Evolutionary conservation across 768 basidiomycete genomes (phyloP).

Genomic region (Mycena crocata): DNA sequence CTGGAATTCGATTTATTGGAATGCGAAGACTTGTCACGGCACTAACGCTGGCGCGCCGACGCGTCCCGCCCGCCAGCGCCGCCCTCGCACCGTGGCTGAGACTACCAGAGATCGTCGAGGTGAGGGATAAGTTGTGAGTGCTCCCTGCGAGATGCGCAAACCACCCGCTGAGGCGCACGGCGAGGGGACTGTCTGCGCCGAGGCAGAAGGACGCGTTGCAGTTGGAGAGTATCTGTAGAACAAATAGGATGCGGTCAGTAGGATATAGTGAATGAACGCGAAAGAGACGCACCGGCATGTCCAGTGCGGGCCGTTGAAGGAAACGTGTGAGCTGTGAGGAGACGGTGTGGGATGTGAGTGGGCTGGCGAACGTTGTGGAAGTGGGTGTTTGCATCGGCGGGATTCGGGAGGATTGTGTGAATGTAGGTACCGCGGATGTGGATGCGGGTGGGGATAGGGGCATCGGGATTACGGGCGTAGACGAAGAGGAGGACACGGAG

Average conservation of each 20-base stretch:
- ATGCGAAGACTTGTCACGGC: no score
- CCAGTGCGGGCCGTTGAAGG: slow-evolving; percentile 14
- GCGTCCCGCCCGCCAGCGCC: background rate
- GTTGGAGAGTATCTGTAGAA: background rate
- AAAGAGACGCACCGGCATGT: slow-evolving; percentile 1
- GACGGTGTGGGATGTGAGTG: background rate
- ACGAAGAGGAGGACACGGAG: no score
- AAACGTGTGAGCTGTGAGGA: slow-evolving; percentile 15
- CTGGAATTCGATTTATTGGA: no score
- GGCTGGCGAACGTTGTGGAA: background rate
- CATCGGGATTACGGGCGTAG: background rate
- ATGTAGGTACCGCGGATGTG: background rate
- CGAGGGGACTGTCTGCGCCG: slow-evolving; percentile 11
- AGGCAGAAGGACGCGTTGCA: background rate
- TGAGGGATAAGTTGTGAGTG: background rate
- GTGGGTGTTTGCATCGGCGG: background rate
- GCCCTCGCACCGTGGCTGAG: background rate
- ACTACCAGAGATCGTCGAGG: background rate
- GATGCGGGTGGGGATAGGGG: background rate
- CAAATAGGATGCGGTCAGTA: no score
- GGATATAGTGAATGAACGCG: no score
- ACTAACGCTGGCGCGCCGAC: no score
- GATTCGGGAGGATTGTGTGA: background rate
- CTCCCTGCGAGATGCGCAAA: slow-evolving; percentile 18
- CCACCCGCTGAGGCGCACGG: slow-evolving; percentile 12